Evolutionary conservation across 345 rosid species (phyloP), one percentile per base, ranked within the genome.

Genomic region (Eucalyptus curtisii): DNA sequence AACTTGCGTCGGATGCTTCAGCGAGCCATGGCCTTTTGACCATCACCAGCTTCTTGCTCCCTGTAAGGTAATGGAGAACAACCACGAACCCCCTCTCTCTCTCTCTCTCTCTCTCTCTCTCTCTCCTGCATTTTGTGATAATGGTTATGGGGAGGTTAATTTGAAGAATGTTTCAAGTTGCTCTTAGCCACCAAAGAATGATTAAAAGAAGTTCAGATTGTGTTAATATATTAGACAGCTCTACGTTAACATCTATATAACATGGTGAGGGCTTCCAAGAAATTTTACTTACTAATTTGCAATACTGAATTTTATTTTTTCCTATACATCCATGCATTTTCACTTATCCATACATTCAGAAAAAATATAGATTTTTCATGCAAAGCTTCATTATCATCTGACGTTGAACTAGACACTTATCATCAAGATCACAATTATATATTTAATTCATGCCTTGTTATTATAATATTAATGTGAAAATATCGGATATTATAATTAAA

Each of bases 1-100:
- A 71, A 68, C 81, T 71, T 71, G 45, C 22, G 44, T 97, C 84
- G 98, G 96, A 88, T 90, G 91, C 91, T 94, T 97, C 89, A 89
- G 92, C 91, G 1, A 90, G 88, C 57, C 91, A 90, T 87, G 99
- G 97, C 89, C 90, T 89, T 79, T 19, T 71, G 81, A 71, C 13
- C 45, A 71, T 71, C 81, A 71, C 81, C 81, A 71, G 45, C 14
- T 71, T 71, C 45, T 71, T 19, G 45, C 81, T 37, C 81, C 19
- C 81, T 71, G 24, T 37, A 37, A 71, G 25, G 81, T 71, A 37
- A 71, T 71, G 37, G 17, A 64, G 71, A 64, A 64, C 71, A 13
- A 64, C 71, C 3, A 64, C 71, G 71, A 64, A 64, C 71, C 37
- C 33, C 14, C 71, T 13, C 71, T 30, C 68, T 30, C 68, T 61